Evolutionary conservation across 164 flowering plant genomes (phyloP).

Genomic region (Buxus sempervirens): DNA sequence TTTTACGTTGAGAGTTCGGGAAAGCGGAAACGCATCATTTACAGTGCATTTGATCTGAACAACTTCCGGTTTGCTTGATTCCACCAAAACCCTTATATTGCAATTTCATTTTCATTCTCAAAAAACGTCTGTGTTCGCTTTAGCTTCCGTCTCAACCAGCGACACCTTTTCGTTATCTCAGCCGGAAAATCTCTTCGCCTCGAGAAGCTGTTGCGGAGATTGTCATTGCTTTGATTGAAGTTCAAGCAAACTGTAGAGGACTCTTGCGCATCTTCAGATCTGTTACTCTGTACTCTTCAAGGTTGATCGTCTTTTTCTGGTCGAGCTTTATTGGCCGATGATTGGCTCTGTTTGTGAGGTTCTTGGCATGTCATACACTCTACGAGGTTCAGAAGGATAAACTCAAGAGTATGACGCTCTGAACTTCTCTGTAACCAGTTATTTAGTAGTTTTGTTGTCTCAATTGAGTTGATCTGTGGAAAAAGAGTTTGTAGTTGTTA

Average conservation of each 20-base stretch:
- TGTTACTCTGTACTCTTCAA: not conserved
- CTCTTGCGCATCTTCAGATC: not conserved
- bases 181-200: not conserved
- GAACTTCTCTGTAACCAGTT: not conserved
- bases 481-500: too few relatives aligned
- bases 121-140: not conserved
- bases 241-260: conserved; percentile 3
- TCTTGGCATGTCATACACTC: not conserved
- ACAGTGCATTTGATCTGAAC: too few relatives aligned
- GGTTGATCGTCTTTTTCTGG: not conserved
- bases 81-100: too few relatives aligned
- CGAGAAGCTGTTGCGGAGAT: too few relatives aligned
- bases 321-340: not conserved
- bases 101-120: too few relatives aligned
- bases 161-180: not conserved
- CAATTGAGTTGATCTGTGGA: too few relatives aligned
- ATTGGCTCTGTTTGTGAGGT: not conserved
- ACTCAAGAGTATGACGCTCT: not conserved
- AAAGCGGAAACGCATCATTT: too few relatives aligned
- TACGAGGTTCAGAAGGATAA: not conserved
- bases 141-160: not conserved
- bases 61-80: too few relatives aligned
- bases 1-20: too few relatives aligned
- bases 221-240: conserved; percentile 10
- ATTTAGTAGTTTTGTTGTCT: not conserved